phyloP scores from a whole-genome alignment of 177 flowering plant species.

The Vitis hybrid region DNA sequence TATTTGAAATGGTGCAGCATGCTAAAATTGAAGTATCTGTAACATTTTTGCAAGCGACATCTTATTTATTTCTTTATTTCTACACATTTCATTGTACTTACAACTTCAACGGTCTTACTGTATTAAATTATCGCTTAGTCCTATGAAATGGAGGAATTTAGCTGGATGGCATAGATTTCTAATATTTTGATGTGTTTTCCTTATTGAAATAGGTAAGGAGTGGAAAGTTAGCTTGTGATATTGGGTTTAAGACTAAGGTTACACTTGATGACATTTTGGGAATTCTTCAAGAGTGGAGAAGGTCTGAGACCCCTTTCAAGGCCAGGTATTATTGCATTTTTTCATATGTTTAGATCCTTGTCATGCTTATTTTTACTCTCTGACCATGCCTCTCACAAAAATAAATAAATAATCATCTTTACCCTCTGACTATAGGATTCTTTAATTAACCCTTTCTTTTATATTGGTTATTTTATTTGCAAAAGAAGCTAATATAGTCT shows the following conservation, averaged over 20 bases:
- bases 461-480: too few species aligned
- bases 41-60: too few species aligned
- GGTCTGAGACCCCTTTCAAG: constrained; percentile 43
- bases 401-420: background rate
- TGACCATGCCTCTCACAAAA: background rate
- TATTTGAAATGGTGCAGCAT: too few species aligned
- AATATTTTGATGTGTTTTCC: background rate
- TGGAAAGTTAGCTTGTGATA: constrained; percentile 42
- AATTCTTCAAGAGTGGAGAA: constrained; percentile 53
- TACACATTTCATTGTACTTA: too few species aligned
- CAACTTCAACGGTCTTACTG: too few species aligned
- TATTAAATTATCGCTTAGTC: background rate
- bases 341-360: background rate
- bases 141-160: background rate
- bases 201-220: constrained; percentile 55
- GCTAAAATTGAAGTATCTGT: too few species aligned
- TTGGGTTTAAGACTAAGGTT: constrained; percentile 81
- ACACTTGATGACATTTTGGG: constrained; percentile 54
- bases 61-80: too few species aligned
- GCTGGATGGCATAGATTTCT: background rate
- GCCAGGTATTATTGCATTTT: constrained; percentile 57
- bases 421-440: background rate
- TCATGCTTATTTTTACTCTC: background rate
- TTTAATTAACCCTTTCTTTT: too few species aligned
- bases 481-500: too few species aligned